phyloP scores from a whole-genome alignment of 352 stramenopile genomes.

The Peronospora destructor region DNA sequence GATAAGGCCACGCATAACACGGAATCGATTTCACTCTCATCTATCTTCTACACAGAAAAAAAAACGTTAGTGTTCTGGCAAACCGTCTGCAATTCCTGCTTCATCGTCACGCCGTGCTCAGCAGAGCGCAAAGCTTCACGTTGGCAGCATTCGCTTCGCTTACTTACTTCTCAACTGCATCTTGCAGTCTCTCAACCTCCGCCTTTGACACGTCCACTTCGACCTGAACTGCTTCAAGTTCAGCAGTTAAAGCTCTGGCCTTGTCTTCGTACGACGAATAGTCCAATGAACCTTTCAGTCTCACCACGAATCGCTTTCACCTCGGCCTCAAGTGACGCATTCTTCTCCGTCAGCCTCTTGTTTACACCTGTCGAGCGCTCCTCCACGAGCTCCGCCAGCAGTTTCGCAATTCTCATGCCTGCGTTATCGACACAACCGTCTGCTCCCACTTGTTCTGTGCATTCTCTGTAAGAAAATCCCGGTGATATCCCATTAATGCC shows the following conservation, averaged over 20 bases:
- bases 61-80: slow-evolving; percentile 1
- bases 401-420: slow-evolving; percentile 28
- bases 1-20: too few relatives aligned
- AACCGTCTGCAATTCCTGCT: slow-evolving; percentile 15
- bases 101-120: slow-evolving; percentile 15
- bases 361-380: slow-evolving; percentile 24
- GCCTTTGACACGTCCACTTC: slow-evolving; percentile 20
- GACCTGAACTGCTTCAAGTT: slow-evolving; percentile 25
- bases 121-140: slow-evolving; percentile 8
- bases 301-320: slow-evolving; percentile 34
- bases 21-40: too few relatives aligned
- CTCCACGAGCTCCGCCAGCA: slow-evolving; percentile 29
- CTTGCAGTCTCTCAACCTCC: slow-evolving; percentile 22
- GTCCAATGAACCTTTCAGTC: slow-evolving; percentile 33
- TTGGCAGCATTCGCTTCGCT: slow-evolving; percentile 11
- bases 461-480: too few relatives aligned
- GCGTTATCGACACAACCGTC: slow-evolving; percentile 7
- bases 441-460: slow-evolving; percentile 27
- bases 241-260: slow-evolving; percentile 17
- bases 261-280: slow-evolving; percentile 28
- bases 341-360: slow-evolving; percentile 41
- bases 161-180: slow-evolving; percentile 23
- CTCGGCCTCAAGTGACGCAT: slow-evolving; percentile 35
- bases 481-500: too few relatives aligned
- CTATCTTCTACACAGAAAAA: too few relatives aligned